Evolutionary conservation across 2,329 filamentous ascomycete species (phyloP).

Genomic region (Zymoseptoria ardabiliae): DNA sequence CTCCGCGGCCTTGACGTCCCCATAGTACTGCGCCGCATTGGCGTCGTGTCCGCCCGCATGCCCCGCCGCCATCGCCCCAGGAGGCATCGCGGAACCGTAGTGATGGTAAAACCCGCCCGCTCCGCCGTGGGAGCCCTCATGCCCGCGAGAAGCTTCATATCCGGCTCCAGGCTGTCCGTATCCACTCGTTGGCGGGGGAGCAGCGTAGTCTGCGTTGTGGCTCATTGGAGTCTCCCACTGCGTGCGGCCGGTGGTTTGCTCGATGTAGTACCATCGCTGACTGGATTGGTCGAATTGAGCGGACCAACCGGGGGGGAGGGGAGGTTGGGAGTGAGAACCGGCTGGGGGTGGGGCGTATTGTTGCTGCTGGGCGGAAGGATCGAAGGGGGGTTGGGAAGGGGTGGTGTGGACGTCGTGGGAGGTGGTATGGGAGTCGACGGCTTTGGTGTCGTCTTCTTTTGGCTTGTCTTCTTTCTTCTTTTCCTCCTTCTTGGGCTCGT

Average conservation of each 20-base stretch:
- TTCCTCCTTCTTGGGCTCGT: conserved; percentile 30
- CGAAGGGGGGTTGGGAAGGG: conserved; percentile 7
- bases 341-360: conserved; percentile 24
- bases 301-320: conserved; percentile 55
- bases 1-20: conserved; percentile 16
- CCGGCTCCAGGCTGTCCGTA: conserved; percentile 3
- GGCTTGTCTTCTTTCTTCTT: conserved; percentile 17
- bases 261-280: conserved; percentile 59
- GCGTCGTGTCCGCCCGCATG: conserved; percentile 11
- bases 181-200: too few species aligned
- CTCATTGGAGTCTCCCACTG: conserved; percentile 56
- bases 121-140: conserved; percentile 2
- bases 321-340: conserved; percentile 31
- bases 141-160: conserved; percentile 7
- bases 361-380: conserved; percentile 15
- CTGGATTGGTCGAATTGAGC: conserved; percentile 55
- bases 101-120: conserved; percentile 14
- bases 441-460: conserved; percentile 20
- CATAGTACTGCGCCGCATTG: conserved; percentile 17
- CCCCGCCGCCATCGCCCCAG: background rate
- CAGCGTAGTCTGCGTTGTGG: conserved; percentile 19
- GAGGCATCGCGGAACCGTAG: conserved; percentile 14
- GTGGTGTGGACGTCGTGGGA: conserved; percentile 12
- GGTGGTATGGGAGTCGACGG: conserved; percentile 20
- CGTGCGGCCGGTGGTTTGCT: conserved; percentile 52